Evolutionary conservation across 148 eudicot species (phyloP).

Genomic region (Pouteria glomerata): DNA sequence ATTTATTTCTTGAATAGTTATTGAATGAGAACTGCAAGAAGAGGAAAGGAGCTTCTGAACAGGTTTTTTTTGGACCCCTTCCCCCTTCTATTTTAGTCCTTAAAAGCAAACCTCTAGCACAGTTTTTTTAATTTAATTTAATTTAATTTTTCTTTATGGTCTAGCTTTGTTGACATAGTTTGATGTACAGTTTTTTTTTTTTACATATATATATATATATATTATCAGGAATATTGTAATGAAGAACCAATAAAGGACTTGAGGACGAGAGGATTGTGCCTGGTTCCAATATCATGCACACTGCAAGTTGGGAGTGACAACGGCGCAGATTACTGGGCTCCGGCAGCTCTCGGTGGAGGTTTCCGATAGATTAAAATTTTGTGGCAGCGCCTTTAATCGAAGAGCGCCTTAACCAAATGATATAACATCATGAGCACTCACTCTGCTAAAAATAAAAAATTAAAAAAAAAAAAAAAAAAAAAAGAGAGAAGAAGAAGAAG

Average conservation of each 20-base stretch:
- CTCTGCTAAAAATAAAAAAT: conserved; percentile 47
- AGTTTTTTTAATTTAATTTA: too few species aligned
- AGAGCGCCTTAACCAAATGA: conserved; percentile 25
- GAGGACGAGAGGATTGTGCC: conserved; percentile 81
- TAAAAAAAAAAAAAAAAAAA: too few species aligned
- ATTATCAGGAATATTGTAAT: too few species aligned
- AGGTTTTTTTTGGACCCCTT: conserved; percentile 26
- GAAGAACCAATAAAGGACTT: conserved; percentile 59
- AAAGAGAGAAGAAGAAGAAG: too few species aligned
- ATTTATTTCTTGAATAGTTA: conserved; percentile 35
- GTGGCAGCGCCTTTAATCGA: conserved; percentile 6
- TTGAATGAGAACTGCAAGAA: conserved; percentile 64
- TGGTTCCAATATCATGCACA: conserved; percentile 84
- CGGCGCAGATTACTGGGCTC: conserved; percentile 92
- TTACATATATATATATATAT: too few species aligned
- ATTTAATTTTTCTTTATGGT: neutral
- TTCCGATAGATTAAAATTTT: conserved; percentile 30
- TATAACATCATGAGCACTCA: conserved; percentile 95
- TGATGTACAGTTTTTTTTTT: too few species aligned
- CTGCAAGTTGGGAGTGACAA: conserved; percentile 78
- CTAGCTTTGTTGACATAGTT: neutral
- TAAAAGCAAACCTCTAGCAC: too few species aligned
- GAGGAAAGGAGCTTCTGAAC: conserved; percentile 62
- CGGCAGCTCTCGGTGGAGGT: conserved; percentile 50
- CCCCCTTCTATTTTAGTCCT: too few species aligned